Base-by-base conservation (phyloP, 1,284 basidiomycete species). In the Vanrija sp. region DNA sequence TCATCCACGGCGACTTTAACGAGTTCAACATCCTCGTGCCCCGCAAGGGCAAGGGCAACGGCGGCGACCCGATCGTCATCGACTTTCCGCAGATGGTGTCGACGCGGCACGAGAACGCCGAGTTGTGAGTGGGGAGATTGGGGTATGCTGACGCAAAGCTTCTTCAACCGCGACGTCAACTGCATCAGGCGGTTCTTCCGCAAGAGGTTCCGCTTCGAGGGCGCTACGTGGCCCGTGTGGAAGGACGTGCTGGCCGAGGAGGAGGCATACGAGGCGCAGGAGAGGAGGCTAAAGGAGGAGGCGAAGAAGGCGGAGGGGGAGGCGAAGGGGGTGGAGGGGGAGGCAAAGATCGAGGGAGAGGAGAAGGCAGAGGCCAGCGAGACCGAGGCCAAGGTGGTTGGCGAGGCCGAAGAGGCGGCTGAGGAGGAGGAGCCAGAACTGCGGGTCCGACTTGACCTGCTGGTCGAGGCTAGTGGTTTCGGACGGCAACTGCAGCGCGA, bases 41-140 rank as follows among this genome's bases (percentile, higher is more conserved):
- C 44, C 84, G 86, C 47, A 85, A 85, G 51, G 48, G 51, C 20
- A 82, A 81, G 39, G 31, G 31, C 10, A 31, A 31, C 31, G 31
- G 31, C 12, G 88, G 89, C 8, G 86, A 92, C 64, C 89, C 95
- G 6, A 79, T 98, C 50, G 84, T 99, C 35, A 98, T 99, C 64
- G 96, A 99, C 78, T 99, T 99, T 71, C 95, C 95, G 3, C 95
- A 99, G 78, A 98, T 98, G 95, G 90, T 98, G 74, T 93, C 89
- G 79, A 95, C 90, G 36, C 88, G 93, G 46, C 95, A 99, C 68
- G 84, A 86, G 67, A 97, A 99, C 73, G 96, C 95, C 10, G 95
- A 98, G 78, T 96, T 87, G 91, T 94, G 66, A 75, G 86, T 77
- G 27, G 3, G 3, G 0, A 4, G 31, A 6, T 20, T 14, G 15